These are phyloP conservation scores for Aspergillus felis DNA, from an alignment of 2,329 filamentous ascomycete species.

Conservation along the genomic window DNA sequence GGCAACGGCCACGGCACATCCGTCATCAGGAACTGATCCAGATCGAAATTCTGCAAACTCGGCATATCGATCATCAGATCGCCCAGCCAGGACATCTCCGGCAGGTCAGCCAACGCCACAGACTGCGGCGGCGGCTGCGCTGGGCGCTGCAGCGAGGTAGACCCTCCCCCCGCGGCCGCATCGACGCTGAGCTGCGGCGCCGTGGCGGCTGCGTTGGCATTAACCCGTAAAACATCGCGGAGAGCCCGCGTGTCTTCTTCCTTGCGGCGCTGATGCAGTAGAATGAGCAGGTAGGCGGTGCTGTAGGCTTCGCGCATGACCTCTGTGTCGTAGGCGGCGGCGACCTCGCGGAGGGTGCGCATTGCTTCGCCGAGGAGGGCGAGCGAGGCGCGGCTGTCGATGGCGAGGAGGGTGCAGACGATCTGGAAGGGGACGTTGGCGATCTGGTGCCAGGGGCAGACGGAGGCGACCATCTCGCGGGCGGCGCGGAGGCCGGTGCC, in stretches of 20 bases:
- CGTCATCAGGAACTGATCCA: constrained; percentile 40
- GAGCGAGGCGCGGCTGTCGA: constrained; percentile 51
- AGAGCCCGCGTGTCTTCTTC: constrained; percentile 42
- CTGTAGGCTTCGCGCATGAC: constrained; percentile 52
- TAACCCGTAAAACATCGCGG: constrained; percentile 32
- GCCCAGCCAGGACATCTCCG: constrained; percentile 42
- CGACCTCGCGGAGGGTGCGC: constrained; percentile 43
- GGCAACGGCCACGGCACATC: constrained; percentile 26
- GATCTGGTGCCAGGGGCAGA: constrained; percentile 56
- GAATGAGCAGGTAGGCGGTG: constrained; percentile 52
- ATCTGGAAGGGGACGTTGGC: constrained; percentile 59
- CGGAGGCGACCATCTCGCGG: constrained; percentile 41
- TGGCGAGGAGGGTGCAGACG: constrained; percentile 53
- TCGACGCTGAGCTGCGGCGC: constrained; percentile 5
- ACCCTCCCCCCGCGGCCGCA: constrained; percentile 3
- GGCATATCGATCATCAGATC: constrained; percentile 45
- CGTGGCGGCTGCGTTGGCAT: constrained; percentile 29
- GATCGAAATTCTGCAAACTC: constrained; percentile 42
- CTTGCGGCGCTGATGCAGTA: constrained; percentile 50
- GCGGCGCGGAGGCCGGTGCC: constrained; percentile 46
- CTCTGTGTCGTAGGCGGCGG: constrained; percentile 43
- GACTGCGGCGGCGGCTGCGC: constrained; percentile 14
- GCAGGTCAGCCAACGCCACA: constrained; percentile 20
- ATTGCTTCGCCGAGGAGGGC: constrained; percentile 50
- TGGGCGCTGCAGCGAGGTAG: neutral